Evolutionary conservation across 1,284 basidiomycete species (phyloP).

Genomic region (Marasmius tenuissimus): DNA sequence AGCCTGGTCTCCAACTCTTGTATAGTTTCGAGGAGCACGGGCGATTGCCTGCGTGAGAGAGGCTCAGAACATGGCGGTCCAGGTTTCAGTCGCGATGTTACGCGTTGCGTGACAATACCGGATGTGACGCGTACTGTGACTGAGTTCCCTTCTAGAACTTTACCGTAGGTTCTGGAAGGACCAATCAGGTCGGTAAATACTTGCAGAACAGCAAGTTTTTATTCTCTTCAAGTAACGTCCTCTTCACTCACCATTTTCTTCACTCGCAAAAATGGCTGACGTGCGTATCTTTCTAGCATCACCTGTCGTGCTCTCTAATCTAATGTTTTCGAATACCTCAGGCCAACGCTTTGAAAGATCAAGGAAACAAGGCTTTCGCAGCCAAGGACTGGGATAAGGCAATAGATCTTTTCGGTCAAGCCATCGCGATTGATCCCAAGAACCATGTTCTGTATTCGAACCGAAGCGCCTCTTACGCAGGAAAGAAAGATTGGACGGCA

Average conservation of each 20-base stretch:
- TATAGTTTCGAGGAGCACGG: no score
- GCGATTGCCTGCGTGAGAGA: no score
- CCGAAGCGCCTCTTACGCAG: slow-evolving; percentile 86
- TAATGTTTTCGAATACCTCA: slow-evolving; percentile 18
- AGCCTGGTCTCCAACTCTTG: no score
- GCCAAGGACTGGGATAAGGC: slow-evolving; percentile 92
- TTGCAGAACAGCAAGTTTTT: background rate
- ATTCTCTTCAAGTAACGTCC: background rate
- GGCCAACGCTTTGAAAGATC: slow-evolving; percentile 79
- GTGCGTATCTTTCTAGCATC: slow-evolving; percentile 24
- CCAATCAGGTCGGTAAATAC: background rate
- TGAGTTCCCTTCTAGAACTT: slow-evolving; percentile 16
- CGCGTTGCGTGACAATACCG: no score
- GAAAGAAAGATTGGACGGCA: slow-evolving; percentile 75
- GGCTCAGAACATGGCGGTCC: no score
- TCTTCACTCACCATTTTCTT: slow-evolving; percentile 1
- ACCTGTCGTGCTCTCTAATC: background rate
- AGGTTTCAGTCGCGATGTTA: no score
- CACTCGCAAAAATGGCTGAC: slow-evolving; percentile 29
- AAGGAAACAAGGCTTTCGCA: slow-evolving; percentile 95
- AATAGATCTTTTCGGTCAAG: slow-evolving; percentile 85
- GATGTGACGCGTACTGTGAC: background rate
- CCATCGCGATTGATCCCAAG: slow-evolving; percentile 79
- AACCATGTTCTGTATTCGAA: slow-evolving; percentile 95
- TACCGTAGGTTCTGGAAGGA: background rate